These are phyloP conservation scores for Lachnellula willkommii DNA, from an alignment of 2,329 filamentous ascomycete species.

Conservation along the genomic window DNA sequence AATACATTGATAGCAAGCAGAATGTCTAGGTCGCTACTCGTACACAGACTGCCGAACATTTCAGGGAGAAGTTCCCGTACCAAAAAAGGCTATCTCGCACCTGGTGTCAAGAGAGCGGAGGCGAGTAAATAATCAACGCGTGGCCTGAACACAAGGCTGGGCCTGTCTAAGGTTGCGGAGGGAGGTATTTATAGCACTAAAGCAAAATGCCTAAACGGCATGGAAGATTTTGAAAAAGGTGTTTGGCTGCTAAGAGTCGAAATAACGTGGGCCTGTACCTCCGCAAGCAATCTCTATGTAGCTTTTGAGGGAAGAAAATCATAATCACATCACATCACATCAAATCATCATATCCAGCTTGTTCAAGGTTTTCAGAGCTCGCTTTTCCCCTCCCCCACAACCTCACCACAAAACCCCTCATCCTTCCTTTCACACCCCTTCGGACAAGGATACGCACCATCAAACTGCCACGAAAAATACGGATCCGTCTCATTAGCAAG, in stretches of 20 bases:
- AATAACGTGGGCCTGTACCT: no score
- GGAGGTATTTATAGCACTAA: neutral
- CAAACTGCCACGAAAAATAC: conserved; percentile 51
- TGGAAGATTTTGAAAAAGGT: no score
- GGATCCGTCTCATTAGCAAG: conserved; percentile 49
- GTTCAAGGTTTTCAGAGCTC: conserved; percentile 2
- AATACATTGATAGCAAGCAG: conserved; percentile 48
- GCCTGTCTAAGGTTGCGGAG: conserved; percentile 9
- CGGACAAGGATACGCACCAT: conserved; percentile 24
- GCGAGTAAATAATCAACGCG: conserved; percentile 15
- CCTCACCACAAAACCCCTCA: conserved; percentile 6
- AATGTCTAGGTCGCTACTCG: conserved; percentile 50
- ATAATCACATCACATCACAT: neutral
- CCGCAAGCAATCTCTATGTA: neutral
- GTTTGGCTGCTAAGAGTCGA: no score
- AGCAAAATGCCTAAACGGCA: no score
- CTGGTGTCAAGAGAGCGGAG: conserved; percentile 22
- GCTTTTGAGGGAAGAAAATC: neutral
- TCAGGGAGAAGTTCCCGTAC: conserved; percentile 31
- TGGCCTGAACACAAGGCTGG: conserved; percentile 23
- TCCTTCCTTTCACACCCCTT: conserved; percentile 16
- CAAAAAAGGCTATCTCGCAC: conserved; percentile 18
- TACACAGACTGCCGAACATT: conserved; percentile 47
- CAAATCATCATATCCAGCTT: neutral
- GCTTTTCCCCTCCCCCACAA: neutral